Evolutionary conservation across 805 yeast genomes (phyloP), one percentile per base, ranked within the genome.

Genomic region (Blastobotrys peoriensis): DNA sequence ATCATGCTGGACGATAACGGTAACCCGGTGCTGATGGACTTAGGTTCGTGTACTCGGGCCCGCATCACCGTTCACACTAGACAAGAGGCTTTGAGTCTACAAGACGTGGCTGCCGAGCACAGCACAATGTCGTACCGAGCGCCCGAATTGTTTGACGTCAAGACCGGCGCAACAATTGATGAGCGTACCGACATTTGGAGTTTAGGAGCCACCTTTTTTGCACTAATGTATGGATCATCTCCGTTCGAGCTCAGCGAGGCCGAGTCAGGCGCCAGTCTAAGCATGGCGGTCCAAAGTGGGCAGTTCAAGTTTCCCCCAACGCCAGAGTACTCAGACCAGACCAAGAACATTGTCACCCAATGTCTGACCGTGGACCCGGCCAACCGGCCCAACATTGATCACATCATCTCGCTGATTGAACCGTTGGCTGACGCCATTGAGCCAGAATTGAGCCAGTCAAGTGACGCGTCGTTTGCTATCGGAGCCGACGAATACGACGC

Each of bases 171-270:
- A n/a, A 63, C 63, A 4, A 70, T 89, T 37, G 79, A 80, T 50
- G 95, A 86, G 56, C 75, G 76, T 47, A 80, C 84, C 3, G 98
- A 89, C 62, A 77, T 91, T 20, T 89, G 98, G 98, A 83, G 95
- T 2, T 63, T 89, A 22, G 98, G 98, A 0, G 87, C 96, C 58
- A 70, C 87, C 1, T 60, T 87, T 15, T 89, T 85, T 62, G 78
- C 88, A 1, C 65, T 86, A 52, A 71, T 91, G 62, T 89, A 84
- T 65, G 83, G 83, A 0, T 71, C 72, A 23, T 84, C 95, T 3
- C 98, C 98, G 1, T 89, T 89, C 61, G 96, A 88, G 59, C 73
- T 86, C 58, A 81, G 84, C 60, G 93, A 86, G 56, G 72, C 76
- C 37, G 80, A 82, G 34, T 77, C 79, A 47, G 97, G 97, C 13